A percentile compares a stretch with the other conserved stretches of the same genome.
These are phyloP conservation scores for Penicillium sp. DNA, from an alignment of 2,329 filamentous ascomycete species.

Conservation along the genomic window DNA sequence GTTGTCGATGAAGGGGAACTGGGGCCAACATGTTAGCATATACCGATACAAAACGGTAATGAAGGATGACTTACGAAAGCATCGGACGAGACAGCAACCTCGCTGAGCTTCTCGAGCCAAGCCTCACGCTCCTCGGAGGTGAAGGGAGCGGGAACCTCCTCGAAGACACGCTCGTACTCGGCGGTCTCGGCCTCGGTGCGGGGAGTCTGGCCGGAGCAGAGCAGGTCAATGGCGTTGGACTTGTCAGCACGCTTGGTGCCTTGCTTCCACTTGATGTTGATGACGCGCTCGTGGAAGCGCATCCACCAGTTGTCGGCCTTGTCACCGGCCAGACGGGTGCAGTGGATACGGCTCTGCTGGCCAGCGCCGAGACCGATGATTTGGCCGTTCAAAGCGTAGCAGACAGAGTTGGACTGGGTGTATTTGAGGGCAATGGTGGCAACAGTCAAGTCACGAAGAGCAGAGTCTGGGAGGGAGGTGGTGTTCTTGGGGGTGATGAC, in stretches of 20 bases:
- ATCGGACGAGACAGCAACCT: conserved; percentile 84
- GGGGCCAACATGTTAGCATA: conserved; percentile 1
- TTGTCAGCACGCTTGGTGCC: conserved; percentile 95
- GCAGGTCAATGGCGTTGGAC: conserved; percentile 94
- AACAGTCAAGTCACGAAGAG: conserved; percentile 83
- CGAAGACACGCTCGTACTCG: conserved; percentile 84
- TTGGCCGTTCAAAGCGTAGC: conserved; percentile 92
- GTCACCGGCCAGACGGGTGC: conserved; percentile 92
- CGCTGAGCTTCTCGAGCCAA: conserved; percentile 73
- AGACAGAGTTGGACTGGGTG: conserved; percentile 98
- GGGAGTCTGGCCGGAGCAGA: conserved; percentile 86
- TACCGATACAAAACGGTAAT: neutral
- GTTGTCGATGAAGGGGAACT: conserved; percentile 98
- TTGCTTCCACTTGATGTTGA: conserved; percentile 93
- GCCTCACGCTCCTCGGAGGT: conserved; percentile 76
- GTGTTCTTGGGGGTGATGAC: conserved; percentile 83
- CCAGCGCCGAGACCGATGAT: conserved; percentile 91
- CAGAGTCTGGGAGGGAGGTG: conserved; percentile 68
- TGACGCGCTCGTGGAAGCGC: conserved; percentile 87
- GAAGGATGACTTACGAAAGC: conserved; percentile 69
- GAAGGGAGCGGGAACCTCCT: conserved; percentile 80
- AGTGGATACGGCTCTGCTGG: conserved; percentile 97
- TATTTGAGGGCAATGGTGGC: conserved; percentile 98
- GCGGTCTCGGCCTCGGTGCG: conserved; percentile 77
- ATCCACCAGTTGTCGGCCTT: conserved; percentile 99